These are phyloP conservation scores for Lecanicillium sp. DNA, from an alignment of 2,329 filamentous ascomycete genomes.

Conservation along the genomic window DNA sequence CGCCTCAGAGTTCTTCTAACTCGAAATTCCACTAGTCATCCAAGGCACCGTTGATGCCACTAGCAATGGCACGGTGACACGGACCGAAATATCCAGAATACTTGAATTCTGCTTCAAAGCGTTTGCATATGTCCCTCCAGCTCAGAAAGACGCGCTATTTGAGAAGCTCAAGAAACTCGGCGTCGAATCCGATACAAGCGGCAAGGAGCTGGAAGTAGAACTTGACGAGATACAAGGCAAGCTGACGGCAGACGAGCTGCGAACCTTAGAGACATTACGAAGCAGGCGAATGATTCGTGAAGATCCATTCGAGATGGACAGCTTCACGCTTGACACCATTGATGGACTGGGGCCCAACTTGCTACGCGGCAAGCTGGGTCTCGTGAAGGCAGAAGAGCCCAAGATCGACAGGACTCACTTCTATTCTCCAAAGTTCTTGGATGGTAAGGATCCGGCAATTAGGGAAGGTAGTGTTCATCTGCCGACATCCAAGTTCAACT, in stretches of 20 bases:
- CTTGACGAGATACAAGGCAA: neutral
- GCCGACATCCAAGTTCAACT: neutral
- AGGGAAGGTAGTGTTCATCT: neutral
- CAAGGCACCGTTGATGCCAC: constrained; percentile 25
- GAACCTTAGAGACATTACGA: constrained; percentile 7
- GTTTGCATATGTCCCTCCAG: constrained; percentile 1
- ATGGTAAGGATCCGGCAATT: neutral
- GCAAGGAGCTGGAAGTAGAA: neutral
- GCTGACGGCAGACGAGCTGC: constrained; percentile 9
- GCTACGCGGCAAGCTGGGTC: constrained; percentile 10
- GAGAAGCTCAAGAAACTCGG: constrained; percentile 9
- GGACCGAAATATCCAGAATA: neutral
- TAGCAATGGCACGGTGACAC: neutral
- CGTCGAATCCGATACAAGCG: neutral
- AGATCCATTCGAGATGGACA: constrained; percentile 11
- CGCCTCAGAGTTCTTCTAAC: too few species aligned
- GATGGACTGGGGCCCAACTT: constrained; percentile 9
- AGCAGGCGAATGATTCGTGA: constrained; percentile 11
- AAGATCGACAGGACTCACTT: neutral
- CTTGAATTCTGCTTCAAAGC: neutral
- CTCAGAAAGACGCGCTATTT: constrained; percentile 10
- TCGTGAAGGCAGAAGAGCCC: neutral
- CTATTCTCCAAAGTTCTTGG: neutral
- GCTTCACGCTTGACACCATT: constrained; percentile 11
- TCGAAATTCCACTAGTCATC: constrained; percentile 23